A percentile compares a stretch with the other conserved stretches of the same genome.
These are phyloP conservation scores for Kingdonia uniflora DNA, from an alignment of 164 flowering plant genomes.

Conservation along the genomic window DNA sequence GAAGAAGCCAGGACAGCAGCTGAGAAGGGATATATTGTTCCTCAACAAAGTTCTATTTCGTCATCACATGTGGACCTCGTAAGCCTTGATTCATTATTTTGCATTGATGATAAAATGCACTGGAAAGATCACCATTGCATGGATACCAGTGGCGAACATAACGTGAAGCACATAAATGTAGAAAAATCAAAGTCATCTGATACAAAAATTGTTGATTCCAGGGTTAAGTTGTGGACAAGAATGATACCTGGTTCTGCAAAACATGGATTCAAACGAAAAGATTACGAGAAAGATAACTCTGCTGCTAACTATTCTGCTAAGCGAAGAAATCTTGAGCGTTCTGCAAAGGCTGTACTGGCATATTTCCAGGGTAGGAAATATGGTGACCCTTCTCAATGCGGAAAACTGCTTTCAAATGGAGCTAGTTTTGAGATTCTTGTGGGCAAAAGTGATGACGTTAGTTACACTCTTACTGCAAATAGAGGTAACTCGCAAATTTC, in stretches of 20 bases:
- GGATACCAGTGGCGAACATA: conserved; percentile 72
- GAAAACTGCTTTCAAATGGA: conserved; percentile 11
- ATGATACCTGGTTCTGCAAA: conserved; percentile 35
- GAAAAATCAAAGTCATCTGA: conserved; percentile 87
- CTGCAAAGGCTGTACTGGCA: conserved; percentile 56
- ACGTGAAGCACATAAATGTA: conserved; percentile 66
- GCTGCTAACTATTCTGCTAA: conserved; percentile 31
- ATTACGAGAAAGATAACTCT: conserved; percentile 30
- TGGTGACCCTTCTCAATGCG: conserved; percentile 18
- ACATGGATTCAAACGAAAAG: conserved; percentile 48
- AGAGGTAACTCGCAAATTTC: conserved; percentile 10
- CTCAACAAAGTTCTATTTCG: conserved; percentile 23
- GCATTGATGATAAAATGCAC: conserved; percentile 57
- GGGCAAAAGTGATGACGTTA: conserved; percentile 8
- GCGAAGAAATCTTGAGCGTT: conserved; percentile 63
- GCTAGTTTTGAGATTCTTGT: conserved; percentile 16
- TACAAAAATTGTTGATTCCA: conserved; percentile 37
- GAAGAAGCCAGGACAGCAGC: conserved; percentile 62
- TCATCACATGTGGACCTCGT: conserved; percentile 20
- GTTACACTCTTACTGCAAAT: neutral
- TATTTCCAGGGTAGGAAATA: conserved; percentile 40
- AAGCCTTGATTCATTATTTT: conserved; percentile 29
- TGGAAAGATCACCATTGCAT: conserved; percentile 73
- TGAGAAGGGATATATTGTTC: conserved; percentile 53
- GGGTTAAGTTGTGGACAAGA: conserved; percentile 54